phyloP scores from a whole-genome alignment of 768 basidiomycete genomes.

The Tephrocybe sp. region DNA sequence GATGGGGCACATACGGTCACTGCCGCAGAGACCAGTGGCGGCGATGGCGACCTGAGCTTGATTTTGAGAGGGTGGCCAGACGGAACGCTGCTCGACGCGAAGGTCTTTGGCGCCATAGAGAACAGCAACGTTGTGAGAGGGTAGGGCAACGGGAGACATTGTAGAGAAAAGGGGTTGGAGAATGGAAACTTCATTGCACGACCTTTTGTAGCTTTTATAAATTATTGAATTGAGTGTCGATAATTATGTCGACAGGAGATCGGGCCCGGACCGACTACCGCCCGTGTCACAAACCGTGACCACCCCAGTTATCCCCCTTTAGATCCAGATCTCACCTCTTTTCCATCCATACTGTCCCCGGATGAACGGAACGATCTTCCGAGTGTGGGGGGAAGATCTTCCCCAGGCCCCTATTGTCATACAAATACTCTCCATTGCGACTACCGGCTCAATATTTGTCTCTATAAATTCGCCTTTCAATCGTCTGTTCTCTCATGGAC shows the following conservation, averaged over 20 bases:
- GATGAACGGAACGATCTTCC: slow-evolving; percentile 17
- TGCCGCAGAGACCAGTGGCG: slow-evolving; percentile 90
- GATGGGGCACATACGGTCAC: slow-evolving; percentile 54
- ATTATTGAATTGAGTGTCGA: slow-evolving; percentile 14
- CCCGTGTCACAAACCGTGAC: slow-evolving; percentile 18
- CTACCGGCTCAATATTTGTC: slow-evolving; percentile 7
- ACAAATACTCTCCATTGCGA: slow-evolving; percentile 4
- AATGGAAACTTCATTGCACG: slow-evolving; percentile 17
- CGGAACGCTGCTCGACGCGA: slow-evolving; percentile 67
- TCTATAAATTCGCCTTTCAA: slow-evolving; percentile 1
- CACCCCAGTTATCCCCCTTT: slow-evolving; percentile 9
- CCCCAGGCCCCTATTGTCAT: slow-evolving; percentile 8
- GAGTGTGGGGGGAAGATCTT: slow-evolving; percentile 14
- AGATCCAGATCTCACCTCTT: slow-evolving; percentile 14
- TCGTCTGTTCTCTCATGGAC: slow-evolving; percentile 41
- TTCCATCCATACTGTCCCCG: slow-evolving; percentile 9
- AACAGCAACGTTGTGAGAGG: slow-evolving; percentile 68
- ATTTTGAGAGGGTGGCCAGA: slow-evolving; percentile 68
- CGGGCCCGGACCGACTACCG: slow-evolving; percentile 17
- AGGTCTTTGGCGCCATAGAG: slow-evolving; percentile 84
- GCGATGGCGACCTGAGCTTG: slow-evolving; percentile 79
- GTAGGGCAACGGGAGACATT: slow-evolving; percentile 45
- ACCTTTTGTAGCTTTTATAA: slow-evolving; percentile 16
- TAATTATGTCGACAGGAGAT: slow-evolving; percentile 18
- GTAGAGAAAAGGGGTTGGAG: slow-evolving; percentile 15